Percentiles rank a stretch among this genome's conserved stretches.
phyloP scores from a whole-genome alignment of 495 filamentous ascomycete species.

The Penicillium atrosanguineum region DNA sequence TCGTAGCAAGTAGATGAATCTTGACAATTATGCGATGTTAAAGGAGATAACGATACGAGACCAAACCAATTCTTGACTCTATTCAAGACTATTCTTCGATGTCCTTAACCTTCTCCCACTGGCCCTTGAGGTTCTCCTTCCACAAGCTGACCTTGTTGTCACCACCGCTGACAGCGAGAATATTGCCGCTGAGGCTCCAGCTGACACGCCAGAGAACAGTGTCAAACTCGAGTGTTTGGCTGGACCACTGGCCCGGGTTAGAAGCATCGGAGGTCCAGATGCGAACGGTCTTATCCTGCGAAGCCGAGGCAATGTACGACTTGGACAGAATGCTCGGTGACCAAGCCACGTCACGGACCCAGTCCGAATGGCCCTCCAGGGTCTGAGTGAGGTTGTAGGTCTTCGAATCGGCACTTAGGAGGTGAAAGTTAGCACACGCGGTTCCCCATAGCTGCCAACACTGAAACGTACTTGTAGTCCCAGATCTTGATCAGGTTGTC shows the following conservation, averaged over 20 bases:
- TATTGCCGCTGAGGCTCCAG: conserved; percentile 97
- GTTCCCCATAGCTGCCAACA: background rate
- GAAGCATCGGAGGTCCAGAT: conserved; percentile 86
- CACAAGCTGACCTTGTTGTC: conserved; percentile 89
- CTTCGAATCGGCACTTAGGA: conserved; percentile 47
- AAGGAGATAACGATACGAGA: conserved; percentile 16
- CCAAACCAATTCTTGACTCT: conserved; percentile 16
- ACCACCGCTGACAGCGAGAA: conserved; percentile 86
- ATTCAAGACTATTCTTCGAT: conserved; percentile 71
- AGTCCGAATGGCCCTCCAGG: conserved; percentile 83
- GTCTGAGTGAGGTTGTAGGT: conserved; percentile 54
- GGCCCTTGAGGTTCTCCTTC: conserved; percentile 60
- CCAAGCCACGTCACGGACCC: conserved; percentile 98
- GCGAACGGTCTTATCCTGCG: conserved; percentile 93
- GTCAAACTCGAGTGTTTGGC: conserved; percentile 82
- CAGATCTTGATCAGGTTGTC: conserved; percentile 93
- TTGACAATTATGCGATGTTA: conserved; percentile 15
- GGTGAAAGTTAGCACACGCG: conserved; percentile 8
- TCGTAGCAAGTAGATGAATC: background rate
- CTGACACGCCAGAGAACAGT: conserved; percentile 91
- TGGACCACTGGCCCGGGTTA: conserved; percentile 67
- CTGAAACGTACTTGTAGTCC: conserved; percentile 55
- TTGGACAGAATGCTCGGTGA: conserved; percentile 89
- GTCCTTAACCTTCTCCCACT: conserved; percentile 94
- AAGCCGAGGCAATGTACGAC: conserved; percentile 89